Evolutionary conservation across 2,329 filamentous ascomycete species (phyloP).

Genomic region (Grosmannia serpens): DNA sequence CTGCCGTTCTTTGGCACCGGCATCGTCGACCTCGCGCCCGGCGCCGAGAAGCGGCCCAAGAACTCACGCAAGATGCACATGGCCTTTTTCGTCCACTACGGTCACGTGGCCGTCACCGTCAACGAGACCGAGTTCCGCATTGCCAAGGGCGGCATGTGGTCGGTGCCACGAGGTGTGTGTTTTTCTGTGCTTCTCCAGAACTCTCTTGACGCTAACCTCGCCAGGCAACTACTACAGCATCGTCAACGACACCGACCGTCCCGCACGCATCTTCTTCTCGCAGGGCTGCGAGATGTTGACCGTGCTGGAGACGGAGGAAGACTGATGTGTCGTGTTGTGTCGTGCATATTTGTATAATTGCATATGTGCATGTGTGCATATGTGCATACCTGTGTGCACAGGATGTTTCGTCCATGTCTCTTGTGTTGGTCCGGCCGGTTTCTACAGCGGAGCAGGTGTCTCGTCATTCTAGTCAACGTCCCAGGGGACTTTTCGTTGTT

Average conservation of each 20-base stretch:
- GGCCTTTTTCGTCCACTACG: constrained; percentile 82
- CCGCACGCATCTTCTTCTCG: constrained; percentile 79
- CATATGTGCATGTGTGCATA: neutral
- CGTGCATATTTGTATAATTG: neutral
- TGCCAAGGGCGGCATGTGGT: constrained; percentile 79
- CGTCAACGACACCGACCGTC: constrained; percentile 60
- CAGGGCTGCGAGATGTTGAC: constrained; percentile 59
- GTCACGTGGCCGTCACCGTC: constrained; percentile 70
- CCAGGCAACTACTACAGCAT: constrained; percentile 91
- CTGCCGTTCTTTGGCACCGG: constrained; percentile 81
- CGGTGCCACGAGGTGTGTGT: constrained; percentile 73
- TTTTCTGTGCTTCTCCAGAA: constrained; percentile 1
- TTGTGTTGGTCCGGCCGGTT: neutral
- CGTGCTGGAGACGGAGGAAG: constrained; percentile 10
- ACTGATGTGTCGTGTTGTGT: neutral
- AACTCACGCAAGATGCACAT: constrained; percentile 95
- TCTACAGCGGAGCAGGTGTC: neutral
- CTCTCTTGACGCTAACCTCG: neutral
- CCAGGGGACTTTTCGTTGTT: neutral
- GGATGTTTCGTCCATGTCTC: neutral
- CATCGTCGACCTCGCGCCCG: constrained; percentile 76
- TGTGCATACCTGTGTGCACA: neutral
- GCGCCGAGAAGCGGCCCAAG: constrained; percentile 76
- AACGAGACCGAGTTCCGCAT: constrained; percentile 70
- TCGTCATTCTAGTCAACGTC: neutral